Percentiles rank a stretch among this genome's conserved stretches.
Conservation (phyloP, 1,284 basidiomycete species). For the Chondrostereum purpureum region DNA sequence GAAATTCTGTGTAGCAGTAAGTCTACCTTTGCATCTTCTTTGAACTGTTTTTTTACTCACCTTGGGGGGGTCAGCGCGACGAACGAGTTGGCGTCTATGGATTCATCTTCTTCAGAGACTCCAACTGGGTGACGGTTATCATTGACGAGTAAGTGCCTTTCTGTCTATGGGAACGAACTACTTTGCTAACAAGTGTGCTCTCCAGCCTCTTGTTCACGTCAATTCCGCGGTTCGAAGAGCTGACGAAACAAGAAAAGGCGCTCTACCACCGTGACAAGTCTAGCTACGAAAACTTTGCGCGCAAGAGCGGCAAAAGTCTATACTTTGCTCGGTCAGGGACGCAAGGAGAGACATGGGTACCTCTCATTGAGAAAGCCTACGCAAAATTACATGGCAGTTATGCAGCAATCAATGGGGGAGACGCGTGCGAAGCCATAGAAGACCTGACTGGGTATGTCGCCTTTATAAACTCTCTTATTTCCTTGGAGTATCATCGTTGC, state of each 20-base stretch:
- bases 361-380: slow-evolving; percentile 50
- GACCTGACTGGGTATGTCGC: slow-evolving; percentile 29
- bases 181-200: background rate
- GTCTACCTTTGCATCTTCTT: slow-evolving; percentile 14
- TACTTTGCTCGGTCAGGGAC: slow-evolving; percentile 44
- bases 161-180: background rate
- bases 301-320: slow-evolving; percentile 40
- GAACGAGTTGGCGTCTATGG: slow-evolving; percentile 51
- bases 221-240: slow-evolving; percentile 45
- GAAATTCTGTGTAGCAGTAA: slow-evolving; percentile 43
- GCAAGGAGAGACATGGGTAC: slow-evolving; percentile 46
- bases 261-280: slow-evolving; percentile 44
- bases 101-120: slow-evolving; percentile 46
- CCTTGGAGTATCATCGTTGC: no score
- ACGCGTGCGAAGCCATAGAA: slow-evolving; percentile 37
- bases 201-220: slow-evolving; percentile 33
- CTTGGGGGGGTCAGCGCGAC: slow-evolving; percentile 37
- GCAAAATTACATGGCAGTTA: slow-evolving; percentile 49
- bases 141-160: slow-evolving; percentile 37
- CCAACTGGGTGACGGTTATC: slow-evolving; percentile 34
- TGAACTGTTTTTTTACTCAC: slow-evolving; percentile 1
- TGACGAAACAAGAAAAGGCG: slow-evolving; percentile 30
- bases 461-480: no score
- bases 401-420: slow-evolving; percentile 32
- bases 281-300: slow-evolving; percentile 35